phyloP scores from a whole-genome alignment of 2,329 filamentous ascomycete species.

The Alternaria sp. region DNA sequence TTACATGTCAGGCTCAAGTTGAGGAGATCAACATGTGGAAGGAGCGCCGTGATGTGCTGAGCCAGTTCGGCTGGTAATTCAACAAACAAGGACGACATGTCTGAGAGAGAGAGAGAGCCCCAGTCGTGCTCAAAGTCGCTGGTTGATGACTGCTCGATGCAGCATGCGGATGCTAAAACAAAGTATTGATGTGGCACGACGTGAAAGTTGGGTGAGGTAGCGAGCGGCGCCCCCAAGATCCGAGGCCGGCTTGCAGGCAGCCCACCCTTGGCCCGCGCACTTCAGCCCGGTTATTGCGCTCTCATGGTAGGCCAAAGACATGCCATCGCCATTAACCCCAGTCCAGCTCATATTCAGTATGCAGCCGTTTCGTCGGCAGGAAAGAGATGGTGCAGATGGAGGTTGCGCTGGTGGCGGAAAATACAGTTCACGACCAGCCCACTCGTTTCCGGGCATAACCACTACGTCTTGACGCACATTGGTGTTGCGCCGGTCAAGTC shows the following conservation, averaged over 20 bases:
- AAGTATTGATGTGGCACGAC: neutral
- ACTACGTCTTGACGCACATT: neutral
- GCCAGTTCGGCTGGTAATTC: slow-evolving; percentile 16
- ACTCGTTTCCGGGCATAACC: neutral
- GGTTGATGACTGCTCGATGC: neutral
- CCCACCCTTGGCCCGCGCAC: neutral
- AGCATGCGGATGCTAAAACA: neutral
- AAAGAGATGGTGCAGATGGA: neutral
- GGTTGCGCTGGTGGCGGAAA: neutral
- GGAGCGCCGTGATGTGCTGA: slow-evolving; percentile 12
- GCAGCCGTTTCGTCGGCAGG: neutral
- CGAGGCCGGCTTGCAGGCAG: neutral
- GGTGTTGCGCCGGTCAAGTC: neutral
- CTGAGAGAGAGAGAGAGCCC: neutral
- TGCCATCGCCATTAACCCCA: neutral
- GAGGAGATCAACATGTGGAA: slow-evolving; percentile 18
- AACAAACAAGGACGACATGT: neutral
- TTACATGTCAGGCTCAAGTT: slow-evolving; percentile 21
- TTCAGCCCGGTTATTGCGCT: neutral
- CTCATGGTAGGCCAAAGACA: neutral
- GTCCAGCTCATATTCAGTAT: neutral
- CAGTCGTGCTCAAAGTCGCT: neutral
- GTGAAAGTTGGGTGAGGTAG: neutral
- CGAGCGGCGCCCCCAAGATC: neutral
- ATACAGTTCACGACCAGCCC: neutral